Conservation (phyloP, 225 moss, liverwort and hornwort genomes). For the Sphagnum tenellum region DNA sequence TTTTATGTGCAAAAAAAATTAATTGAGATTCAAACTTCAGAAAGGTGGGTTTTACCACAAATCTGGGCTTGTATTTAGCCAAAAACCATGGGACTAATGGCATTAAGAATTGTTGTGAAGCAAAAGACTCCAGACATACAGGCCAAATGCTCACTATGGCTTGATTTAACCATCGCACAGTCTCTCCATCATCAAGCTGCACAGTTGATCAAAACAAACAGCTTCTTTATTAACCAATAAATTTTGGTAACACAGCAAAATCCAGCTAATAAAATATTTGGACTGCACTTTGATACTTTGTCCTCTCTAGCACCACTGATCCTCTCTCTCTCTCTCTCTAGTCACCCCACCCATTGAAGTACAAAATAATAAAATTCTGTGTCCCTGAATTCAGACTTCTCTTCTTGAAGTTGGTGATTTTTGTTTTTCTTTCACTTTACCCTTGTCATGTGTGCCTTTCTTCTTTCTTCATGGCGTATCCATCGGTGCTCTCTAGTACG, state of each 20-base stretch:
- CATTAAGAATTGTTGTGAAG: conserved; percentile 37
- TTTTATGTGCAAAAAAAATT: not conserved
- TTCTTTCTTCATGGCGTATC: conserved; percentile 28
- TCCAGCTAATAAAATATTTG: not conserved
- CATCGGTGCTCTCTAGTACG: conserved; percentile 19
- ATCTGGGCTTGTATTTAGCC: conserved; percentile 30
- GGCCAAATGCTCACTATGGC: conserved; percentile 50
- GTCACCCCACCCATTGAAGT: not conserved
- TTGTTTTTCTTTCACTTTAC: conserved; percentile 4
- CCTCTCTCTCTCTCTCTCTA: too few species aligned
- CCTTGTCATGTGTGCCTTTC: conserved; percentile 24
- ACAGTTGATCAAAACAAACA: not conserved
- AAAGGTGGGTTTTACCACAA: conserved; percentile 19
- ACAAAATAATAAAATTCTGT: not conserved
- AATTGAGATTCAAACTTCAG: not conserved
- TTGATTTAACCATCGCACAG: conserved; percentile 47
- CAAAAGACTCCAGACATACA: conserved; percentile 38
- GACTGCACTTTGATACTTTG: not conserved
- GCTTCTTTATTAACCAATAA: not conserved
- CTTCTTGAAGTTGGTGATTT: not conserved
- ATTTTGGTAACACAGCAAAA: not conserved
- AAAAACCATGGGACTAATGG: conserved; percentile 58
- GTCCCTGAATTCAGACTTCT: too few species aligned
- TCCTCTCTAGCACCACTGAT: not conserved
- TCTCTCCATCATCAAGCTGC: conserved; percentile 29